phyloP scores from a whole-genome alignment of 2,329 filamentous ascomycete genomes.

The Albifimbria verrucaria region DNA sequence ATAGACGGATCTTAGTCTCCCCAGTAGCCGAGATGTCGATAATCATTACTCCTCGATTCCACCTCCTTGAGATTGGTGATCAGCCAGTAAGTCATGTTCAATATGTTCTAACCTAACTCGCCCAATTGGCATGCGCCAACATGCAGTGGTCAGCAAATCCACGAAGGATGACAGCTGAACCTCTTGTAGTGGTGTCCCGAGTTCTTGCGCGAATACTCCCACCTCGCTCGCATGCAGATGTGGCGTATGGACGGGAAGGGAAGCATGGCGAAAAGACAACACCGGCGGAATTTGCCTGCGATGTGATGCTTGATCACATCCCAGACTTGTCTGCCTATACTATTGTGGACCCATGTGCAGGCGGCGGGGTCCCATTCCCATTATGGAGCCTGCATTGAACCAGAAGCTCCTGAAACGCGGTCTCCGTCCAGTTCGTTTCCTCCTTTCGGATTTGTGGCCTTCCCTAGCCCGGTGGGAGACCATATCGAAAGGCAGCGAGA shows the following conservation, averaged over 20 bases:
- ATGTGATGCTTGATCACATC: slow-evolving; percentile 14
- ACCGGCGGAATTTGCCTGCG: slow-evolving; percentile 14
- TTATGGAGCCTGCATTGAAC: slow-evolving; percentile 17
- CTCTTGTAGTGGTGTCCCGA: slow-evolving; percentile 14
- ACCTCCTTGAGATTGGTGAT: slow-evolving; percentile 18
- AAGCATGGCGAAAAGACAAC: slow-evolving; percentile 8
- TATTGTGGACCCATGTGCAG: slow-evolving; percentile 16
- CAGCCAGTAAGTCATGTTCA: slow-evolving; percentile 6
- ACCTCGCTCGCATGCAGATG: slow-evolving; percentile 14
- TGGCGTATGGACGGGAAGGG: slow-evolving; percentile 17
- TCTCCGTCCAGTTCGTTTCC: slow-evolving; percentile 13
- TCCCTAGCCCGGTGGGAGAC: slow-evolving; percentile 17
- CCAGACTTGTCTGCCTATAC: slow-evolving; percentile 16
- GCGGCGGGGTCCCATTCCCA: slow-evolving; percentile 16
- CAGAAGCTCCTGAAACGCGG: slow-evolving; percentile 11
- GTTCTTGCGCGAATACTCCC: slow-evolving; percentile 19
- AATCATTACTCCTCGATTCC: slow-evolving; percentile 15
- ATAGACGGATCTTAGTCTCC: not conserved
- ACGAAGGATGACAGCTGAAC: no score
- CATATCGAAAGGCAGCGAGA: slow-evolving; percentile 14
- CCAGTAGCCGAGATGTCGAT: not conserved
- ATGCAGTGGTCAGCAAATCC: no score
- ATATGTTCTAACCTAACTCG: not conserved
- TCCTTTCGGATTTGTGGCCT: slow-evolving; percentile 16
- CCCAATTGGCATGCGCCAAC: no score